phyloP scores from a whole-genome alignment of 2,329 filamentous ascomycete genomes.

The Coniochaeta sp. region DNA sequence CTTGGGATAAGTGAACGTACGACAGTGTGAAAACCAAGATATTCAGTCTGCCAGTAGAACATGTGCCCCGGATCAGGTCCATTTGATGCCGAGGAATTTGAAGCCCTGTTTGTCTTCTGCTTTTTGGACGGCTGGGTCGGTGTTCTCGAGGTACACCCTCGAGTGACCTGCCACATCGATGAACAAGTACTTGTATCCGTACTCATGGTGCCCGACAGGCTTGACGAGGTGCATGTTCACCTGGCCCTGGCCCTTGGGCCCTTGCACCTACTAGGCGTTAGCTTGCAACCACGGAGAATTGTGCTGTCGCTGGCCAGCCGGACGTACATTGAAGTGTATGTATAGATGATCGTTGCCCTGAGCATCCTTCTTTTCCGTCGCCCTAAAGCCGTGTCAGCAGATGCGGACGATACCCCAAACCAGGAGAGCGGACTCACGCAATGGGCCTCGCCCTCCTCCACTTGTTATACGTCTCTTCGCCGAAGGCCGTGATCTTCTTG shows the following conservation, averaged over 20 bases:
- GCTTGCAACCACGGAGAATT: slow-evolving; percentile 7
- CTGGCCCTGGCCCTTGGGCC: slow-evolving; percentile 64
- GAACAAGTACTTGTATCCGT: slow-evolving; percentile 72
- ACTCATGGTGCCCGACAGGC: slow-evolving; percentile 55
- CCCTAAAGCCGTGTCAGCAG: background rate
- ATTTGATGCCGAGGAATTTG: slow-evolving; percentile 54
- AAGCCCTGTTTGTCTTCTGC: slow-evolving; percentile 32
- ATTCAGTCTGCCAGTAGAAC: background rate
- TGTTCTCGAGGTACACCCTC: slow-evolving; percentile 59
- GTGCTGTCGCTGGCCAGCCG: background rate
- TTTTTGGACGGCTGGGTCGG: slow-evolving; percentile 31
- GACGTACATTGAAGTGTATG: slow-evolving; percentile 74
- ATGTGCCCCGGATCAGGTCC: background rate
- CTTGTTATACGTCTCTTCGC: slow-evolving; percentile 72
- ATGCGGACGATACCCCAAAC: slow-evolving; percentile 3
- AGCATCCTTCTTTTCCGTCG: slow-evolving; percentile 7
- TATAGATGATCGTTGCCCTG: slow-evolving; percentile 69
- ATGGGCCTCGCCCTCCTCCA: slow-evolving; percentile 65
- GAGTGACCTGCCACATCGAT: slow-evolving; percentile 70
- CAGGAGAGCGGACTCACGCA: slow-evolving; percentile 32
- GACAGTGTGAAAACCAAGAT: background rate
- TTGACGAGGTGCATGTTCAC: slow-evolving; percentile 75
- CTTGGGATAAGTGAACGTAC: background rate
- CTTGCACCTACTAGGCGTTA: slow-evolving; percentile 55
- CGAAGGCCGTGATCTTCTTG: slow-evolving; percentile 71